Evolutionary conservation across 2,329 filamentous ascomycete genomes (phyloP).

Genomic region (Lachnellula willkommii): DNA sequence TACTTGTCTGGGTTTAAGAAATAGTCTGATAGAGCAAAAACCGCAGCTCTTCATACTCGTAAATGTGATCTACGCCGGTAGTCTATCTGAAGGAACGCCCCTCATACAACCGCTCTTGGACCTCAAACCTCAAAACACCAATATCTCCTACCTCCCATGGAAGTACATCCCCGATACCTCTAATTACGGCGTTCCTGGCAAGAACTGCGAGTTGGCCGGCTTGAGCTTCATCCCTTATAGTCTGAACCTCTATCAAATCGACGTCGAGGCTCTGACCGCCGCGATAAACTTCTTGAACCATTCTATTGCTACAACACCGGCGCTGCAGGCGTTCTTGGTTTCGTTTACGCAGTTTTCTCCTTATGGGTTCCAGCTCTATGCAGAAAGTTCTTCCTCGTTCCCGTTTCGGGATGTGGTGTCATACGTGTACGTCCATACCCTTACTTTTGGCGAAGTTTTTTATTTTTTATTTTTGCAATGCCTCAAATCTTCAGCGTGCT

Average conservation of each 20-base stretch:
- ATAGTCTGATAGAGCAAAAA: not conserved
- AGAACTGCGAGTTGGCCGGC: not conserved
- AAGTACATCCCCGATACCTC: not conserved
- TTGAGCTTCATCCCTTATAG: not conserved
- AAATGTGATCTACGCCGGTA: constrained; percentile 1
- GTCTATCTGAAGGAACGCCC: not conserved
- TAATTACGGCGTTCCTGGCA: not conserved
- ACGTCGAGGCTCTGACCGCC: not conserved
- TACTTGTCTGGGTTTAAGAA: not conserved
- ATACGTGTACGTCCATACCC: not conserved
- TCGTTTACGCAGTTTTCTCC: not conserved
- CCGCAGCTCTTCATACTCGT: not conserved
- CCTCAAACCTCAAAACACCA: not conserved
- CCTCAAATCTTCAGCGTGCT: not conserved
- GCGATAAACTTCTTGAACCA: not conserved
- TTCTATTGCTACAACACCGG: not conserved
- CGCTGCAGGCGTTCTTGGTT: not conserved
- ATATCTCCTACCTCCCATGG: not conserved
- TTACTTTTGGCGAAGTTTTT: not conserved
- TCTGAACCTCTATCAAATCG: not conserved
- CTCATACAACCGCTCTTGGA: not conserved
- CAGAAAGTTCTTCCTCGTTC: not conserved
- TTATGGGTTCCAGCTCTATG: not conserved
- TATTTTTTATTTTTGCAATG: not conserved
- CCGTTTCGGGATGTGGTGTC: not conserved